Percentiles rank a stretch among this genome's conserved stretches.
Conservation (phyloP, 495 filamentous ascomycete species). For the Penicillium maclennaniae region DNA sequence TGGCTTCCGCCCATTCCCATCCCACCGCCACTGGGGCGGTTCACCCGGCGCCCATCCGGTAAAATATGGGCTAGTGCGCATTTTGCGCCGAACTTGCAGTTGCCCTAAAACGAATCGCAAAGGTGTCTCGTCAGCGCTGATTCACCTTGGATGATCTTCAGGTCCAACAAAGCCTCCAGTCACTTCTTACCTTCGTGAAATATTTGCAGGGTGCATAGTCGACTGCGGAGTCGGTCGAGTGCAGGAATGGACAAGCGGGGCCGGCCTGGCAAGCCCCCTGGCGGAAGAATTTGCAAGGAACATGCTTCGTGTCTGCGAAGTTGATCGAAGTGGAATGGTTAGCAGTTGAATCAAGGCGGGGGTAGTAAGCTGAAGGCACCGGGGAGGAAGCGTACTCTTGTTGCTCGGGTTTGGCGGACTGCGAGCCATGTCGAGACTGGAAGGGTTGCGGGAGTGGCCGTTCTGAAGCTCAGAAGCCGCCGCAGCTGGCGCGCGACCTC, state of each 20-base stretch:
- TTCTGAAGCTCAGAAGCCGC: conserved; percentile 41
- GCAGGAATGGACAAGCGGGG: conserved; percentile 91
- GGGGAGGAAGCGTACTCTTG: conserved; percentile 56
- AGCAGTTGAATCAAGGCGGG: conserved; percentile 2
- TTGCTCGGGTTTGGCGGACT: conserved; percentile 71
- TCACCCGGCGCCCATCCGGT: conserved; percentile 87
- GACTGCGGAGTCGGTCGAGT: conserved; percentile 73
- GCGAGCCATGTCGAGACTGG: conserved; percentile 51
- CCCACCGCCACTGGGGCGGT: conserved; percentile 49
- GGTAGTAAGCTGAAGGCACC: neutral
- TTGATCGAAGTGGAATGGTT: conserved; percentile 14
- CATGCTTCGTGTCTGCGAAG: conserved; percentile 82
- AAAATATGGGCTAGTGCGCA: conserved; percentile 95
- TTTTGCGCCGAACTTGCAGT: conserved; percentile 98
- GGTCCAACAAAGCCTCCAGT: neutral
- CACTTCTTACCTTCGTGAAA: conserved; percentile 79
- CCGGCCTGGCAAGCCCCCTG: conserved; percentile 96
- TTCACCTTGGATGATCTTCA: neutral
- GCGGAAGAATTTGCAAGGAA: conserved; percentile 98
- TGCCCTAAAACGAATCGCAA: conserved; percentile 58
- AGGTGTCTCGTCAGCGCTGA: conserved; percentile 5
- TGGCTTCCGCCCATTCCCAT: conserved; percentile 45
- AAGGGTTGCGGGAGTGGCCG: conserved; percentile 46
- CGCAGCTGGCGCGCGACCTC: conserved; percentile 41
- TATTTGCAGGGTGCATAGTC: conserved; percentile 94